These are phyloP conservation scores for Nidula niveotomentosa DNA, from an alignment of 1,284 basidiomycete species.

Conservation along the genomic window DNA sequence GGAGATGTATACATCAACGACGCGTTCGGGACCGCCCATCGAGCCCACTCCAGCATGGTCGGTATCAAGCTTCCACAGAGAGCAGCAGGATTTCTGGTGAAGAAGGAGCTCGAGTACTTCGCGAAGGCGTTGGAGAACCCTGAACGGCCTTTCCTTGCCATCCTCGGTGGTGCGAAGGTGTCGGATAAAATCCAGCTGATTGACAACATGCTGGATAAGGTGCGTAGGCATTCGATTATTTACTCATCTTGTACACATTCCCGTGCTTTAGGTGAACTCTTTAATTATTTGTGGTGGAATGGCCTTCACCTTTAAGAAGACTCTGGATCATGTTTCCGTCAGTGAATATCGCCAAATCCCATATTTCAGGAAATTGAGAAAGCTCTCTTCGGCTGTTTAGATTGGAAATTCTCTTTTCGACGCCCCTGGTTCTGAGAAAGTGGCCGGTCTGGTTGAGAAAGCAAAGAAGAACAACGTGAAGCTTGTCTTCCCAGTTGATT, in stretches of 20 bases:
- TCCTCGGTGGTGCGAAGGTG: conserved; percentile 98
- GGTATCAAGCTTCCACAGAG: conserved; percentile 93
- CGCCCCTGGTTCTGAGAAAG: conserved; percentile 87
- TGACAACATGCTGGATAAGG: conserved; percentile 99
- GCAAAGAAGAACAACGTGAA: conserved; percentile 94
- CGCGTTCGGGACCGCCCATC: conserved; percentile 98
- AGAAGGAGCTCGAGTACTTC: conserved; percentile 99
- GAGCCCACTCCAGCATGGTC: conserved; percentile 98
- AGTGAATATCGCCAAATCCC: conserved; percentile 19
- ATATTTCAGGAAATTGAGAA: conserved; percentile 3
- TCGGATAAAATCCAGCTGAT: conserved; percentile 99
- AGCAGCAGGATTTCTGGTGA: conserved; percentile 96
- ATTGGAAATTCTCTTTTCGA: conserved; percentile 98
- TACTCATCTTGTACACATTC: too few relatives aligned
- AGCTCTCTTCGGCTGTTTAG: conserved; percentile 32
- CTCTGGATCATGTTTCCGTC: conserved; percentile 78
- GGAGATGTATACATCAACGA: conserved; percentile 99
- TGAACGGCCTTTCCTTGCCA: conserved; percentile 96
- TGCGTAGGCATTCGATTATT: too few relatives aligned
- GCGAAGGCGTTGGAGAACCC: conserved; percentile 96
- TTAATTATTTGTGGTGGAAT: conserved; percentile 98
- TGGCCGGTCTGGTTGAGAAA: conserved; percentile 84
- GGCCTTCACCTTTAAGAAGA: conserved; percentile 99
- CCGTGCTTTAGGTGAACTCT: conserved; percentile 79
- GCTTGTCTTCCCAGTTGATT: conserved; percentile 95